phyloP scores from a whole-genome alignment of 2,329 filamentous ascomycete genomes.

The Alternaria hordeiaustralica region DNA sequence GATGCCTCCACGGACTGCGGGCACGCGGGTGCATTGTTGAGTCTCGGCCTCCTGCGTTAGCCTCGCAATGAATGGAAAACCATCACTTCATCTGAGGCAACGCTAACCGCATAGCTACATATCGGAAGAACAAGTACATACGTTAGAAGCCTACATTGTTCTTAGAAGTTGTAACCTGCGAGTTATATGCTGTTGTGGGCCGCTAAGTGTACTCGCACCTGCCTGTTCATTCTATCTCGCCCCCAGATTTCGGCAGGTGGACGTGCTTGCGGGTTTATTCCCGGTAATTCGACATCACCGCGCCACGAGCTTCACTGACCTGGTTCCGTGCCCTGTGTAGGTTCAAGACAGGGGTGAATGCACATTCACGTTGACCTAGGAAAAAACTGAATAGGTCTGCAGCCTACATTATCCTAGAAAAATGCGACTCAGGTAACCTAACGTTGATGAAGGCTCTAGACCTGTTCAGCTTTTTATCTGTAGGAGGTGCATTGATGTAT shows the following conservation, averaged over 20 bases:
- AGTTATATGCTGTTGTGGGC: background rate
- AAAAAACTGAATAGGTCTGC: too few relatives aligned
- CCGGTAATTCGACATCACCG: background rate
- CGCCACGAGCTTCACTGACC: background rate
- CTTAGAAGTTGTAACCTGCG: background rate
- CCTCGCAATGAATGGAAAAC: background rate
- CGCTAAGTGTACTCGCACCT: background rate
- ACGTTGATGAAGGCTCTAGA: background rate
- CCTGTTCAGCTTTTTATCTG: too few relatives aligned
- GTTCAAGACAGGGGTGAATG: background rate
- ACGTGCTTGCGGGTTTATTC: background rate
- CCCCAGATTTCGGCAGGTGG: background rate
- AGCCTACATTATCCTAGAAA: background rate
- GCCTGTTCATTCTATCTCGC: background rate
- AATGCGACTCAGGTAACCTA: background rate
- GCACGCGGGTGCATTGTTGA: background rate
- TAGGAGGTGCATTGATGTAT: too few relatives aligned
- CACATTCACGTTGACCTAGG: too few relatives aligned
- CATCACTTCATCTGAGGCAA: background rate
- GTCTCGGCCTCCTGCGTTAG: background rate
- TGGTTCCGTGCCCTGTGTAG: background rate
- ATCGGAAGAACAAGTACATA: background rate
- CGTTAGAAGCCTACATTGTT: background rate
- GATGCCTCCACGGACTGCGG: background rate
- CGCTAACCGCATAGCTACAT: background rate